Percentiles rank a stretch among this genome's conserved stretches.
phyloP scores from a whole-genome alignment of 2,329 filamentous ascomycete genomes.

The Ophiostoma piceae region DNA sequence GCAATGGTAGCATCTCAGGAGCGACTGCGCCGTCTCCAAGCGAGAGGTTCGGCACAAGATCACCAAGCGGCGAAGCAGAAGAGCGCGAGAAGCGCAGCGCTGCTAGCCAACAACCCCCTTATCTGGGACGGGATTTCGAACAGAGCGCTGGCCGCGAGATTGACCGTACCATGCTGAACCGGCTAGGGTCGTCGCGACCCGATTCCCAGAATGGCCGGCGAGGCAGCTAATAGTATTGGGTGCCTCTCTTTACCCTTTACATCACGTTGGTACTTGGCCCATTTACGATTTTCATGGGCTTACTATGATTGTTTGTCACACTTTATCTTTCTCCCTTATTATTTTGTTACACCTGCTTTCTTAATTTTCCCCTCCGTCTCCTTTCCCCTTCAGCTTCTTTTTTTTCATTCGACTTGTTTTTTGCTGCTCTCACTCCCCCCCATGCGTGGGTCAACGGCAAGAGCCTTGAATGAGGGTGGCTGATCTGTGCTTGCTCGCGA shows the following conservation, averaged over 20 bases:
- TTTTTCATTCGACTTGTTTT: neutral
- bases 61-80: conserved; percentile 29
- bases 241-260: neutral
- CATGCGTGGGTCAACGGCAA: conserved; percentile 7
- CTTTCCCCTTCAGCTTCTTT: neutral
- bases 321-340: neutral
- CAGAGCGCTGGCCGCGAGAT: conserved; percentile 42
- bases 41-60: conserved; percentile 35
- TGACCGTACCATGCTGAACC: conserved; percentile 51
- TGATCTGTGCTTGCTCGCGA: neutral
- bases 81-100: conserved; percentile 33
- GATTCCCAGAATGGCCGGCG: conserved; percentile 11
- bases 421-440: neutral
- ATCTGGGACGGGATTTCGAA: conserved; percentile 42
- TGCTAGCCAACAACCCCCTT: conserved; percentile 47
- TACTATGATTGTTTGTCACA: neutral
- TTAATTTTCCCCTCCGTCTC: neutral
- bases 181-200: conserved; percentile 32
- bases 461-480: conserved; percentile 1
- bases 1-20: conserved; percentile 35
- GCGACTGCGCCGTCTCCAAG: conserved; percentile 33
- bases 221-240: neutral
- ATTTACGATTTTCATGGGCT: neutral
- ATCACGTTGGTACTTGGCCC: neutral
- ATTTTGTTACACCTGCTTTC: neutral